Conservation (phyloP, 2,329 filamentous ascomycete genomes). For the Bimuria novae-zelandiae region DNA sequence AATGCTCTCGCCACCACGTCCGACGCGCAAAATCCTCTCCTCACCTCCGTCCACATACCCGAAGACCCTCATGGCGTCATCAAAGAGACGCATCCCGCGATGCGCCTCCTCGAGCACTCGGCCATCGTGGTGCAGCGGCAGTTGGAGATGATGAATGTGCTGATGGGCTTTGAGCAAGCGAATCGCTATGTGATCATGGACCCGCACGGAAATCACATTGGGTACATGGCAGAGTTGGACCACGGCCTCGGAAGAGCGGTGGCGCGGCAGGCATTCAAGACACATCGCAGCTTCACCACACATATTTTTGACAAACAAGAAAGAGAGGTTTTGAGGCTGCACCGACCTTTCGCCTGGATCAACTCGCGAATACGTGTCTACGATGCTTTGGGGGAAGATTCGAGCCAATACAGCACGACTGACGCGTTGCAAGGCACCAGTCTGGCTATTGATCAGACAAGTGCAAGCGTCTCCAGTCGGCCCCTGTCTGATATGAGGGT, state of each 20-base stretch:
- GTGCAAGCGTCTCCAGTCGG: slow-evolving; percentile 59
- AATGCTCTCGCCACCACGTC: slow-evolving; percentile 50
- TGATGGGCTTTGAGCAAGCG: slow-evolving; percentile 69
- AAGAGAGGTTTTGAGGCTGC: slow-evolving; percentile 64
- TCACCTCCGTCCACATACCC: slow-evolving; percentile 65
- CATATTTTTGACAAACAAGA: slow-evolving; percentile 67
- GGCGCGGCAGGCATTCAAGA: slow-evolving; percentile 63
- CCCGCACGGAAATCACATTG: slow-evolving; percentile 65
- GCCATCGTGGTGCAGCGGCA: slow-evolving; percentile 66
- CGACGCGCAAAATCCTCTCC: slow-evolving; percentile 54
- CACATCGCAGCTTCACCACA: slow-evolving; percentile 67
- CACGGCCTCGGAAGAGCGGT: slow-evolving; percentile 61
- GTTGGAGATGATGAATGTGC: slow-evolving; percentile 68
- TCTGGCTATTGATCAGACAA: slow-evolving; percentile 49
- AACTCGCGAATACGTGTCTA: slow-evolving; percentile 57
- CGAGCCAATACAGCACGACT: slow-evolving; percentile 43
- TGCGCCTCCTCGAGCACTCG: slow-evolving; percentile 63
- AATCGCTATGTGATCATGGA: slow-evolving; percentile 70
- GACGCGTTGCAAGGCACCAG: slow-evolving; percentile 52
- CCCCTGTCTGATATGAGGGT: slow-evolving; percentile 63
- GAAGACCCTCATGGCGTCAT: slow-evolving; percentile 65
- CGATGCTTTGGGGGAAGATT: slow-evolving; percentile 33
- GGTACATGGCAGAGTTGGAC: slow-evolving; percentile 68
- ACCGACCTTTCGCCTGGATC: slow-evolving; percentile 68
- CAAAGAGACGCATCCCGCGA: slow-evolving; percentile 62